phyloP scores from a whole-genome alignment of 2,329 filamentous ascomycete species.

The Esteya vermicola region DNA sequence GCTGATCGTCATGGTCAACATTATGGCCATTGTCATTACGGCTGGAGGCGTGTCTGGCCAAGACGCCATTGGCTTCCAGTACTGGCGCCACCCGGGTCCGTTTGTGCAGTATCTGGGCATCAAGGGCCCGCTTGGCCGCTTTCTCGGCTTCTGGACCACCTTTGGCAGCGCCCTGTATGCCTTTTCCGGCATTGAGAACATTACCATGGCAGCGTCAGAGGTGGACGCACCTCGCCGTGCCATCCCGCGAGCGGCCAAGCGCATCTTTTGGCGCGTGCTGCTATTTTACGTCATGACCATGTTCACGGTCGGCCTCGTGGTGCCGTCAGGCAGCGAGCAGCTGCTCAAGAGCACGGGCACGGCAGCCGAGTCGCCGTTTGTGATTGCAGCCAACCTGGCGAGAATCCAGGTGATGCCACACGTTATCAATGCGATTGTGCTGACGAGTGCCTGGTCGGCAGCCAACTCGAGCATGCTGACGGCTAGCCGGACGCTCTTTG shows the following conservation, averaged over 20 bases:
- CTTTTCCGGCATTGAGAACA: constrained; percentile 38
- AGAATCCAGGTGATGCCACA: constrained; percentile 53
- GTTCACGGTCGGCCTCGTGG: constrained; percentile 15
- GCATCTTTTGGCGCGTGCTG: constrained; percentile 17
- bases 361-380: constrained; percentile 41
- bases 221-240: constrained; percentile 9
- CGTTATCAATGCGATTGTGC: constrained; percentile 62
- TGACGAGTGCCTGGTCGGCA: constrained; percentile 56
- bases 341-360: constrained; percentile 19
- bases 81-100: constrained; percentile 21
- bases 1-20: constrained; percentile 33
- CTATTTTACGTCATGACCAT: constrained; percentile 18
- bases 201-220: constrained; percentile 13
- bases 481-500: constrained; percentile 44
- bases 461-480: constrained; percentile 50
- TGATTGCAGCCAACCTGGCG: constrained; percentile 57
- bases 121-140: constrained; percentile 22
- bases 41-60: constrained; percentile 20
- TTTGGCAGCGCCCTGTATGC: constrained; percentile 24
- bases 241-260: constrained; percentile 9
- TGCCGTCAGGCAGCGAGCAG: constrained; percentile 15
- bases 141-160: constrained; percentile 24
- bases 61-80: constrained; percentile 6
- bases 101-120: constrained; percentile 25
- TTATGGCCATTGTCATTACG: constrained; percentile 31